Evolutionary conservation across 371 early-diverging fungal genomes (phyloP), one percentile per base, ranked within the genome.

Genomic region (Mortierella sp.): DNA sequence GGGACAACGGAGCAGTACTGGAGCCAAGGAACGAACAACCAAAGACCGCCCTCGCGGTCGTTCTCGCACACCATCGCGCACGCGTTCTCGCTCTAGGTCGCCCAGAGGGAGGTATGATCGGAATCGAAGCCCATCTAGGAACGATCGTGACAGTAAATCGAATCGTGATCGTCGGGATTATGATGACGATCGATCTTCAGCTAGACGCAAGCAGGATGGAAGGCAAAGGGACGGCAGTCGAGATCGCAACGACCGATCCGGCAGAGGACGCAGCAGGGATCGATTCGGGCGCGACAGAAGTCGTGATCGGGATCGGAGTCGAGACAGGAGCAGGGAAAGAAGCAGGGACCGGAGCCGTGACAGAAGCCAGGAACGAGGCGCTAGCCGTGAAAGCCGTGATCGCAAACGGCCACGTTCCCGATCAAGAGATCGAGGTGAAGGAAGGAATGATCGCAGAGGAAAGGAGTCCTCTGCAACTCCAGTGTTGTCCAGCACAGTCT

Each of bases 231-330:
- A 73, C 37, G 41, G 54, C 26, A 73, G 75, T 27, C 75, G 75
- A 4, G 75, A 75, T 2, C 68, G 75, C 26, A 75, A 50, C 26
- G 68, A 73, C 37, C 59, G 68, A 0, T 56, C 60, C 15, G 75
- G 75, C 24, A 53, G 75, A 28, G 72, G 56, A 12, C 66, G 72
- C n/a, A 73, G 75, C 30, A 28, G 75, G 21, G 75, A 73, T 30
- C 62, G 73, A 23, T 62, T 53, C 52, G 72, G 65, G 12, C 56
- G 72, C 5, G 72, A 72, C 21, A 49, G 62, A 23, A 72, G 72
- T 34, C 60, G 62, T 6, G 65, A 65, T 14, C 47, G 62, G 2
- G 72, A 72, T 21, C 50, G 72, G 15, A 59, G 59, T 14, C 66
- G 56, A 1, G 53, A 56, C 30, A 21, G 57, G 26, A 58, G 61